Percentiles rank a stretch among this genome's conserved stretches.
phyloP scores from a whole-genome alignment of 257 asterid genomes.

The Datura wrightii region DNA sequence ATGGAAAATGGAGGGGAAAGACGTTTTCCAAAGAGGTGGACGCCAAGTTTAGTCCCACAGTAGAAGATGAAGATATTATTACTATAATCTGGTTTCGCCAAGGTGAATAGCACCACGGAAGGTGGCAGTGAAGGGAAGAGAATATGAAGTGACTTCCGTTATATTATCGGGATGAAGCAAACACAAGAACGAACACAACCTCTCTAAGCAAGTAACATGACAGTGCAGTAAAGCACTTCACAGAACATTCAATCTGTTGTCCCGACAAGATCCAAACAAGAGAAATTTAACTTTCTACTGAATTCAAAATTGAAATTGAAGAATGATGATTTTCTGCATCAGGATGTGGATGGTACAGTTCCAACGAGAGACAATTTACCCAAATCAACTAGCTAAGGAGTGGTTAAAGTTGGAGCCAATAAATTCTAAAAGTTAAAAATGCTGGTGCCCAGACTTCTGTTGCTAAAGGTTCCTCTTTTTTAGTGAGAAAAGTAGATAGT shows the following conservation, averaged over 20 bases:
- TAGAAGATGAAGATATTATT: not conserved
- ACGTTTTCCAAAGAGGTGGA: not conserved
- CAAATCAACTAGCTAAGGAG: not conserved
- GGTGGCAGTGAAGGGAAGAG: not conserved
- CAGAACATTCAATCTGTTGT: not conserved
- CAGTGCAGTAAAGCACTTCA: not conserved
- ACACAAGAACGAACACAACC: not conserved
- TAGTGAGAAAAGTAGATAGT: not conserved
- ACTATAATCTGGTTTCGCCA: not conserved
- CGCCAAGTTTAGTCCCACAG: not conserved
- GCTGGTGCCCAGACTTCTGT: not conserved
- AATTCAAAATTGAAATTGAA: not conserved
- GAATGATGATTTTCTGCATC: slow-evolving; percentile 16
- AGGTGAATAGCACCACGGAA: not conserved
- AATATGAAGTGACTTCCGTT: not conserved
- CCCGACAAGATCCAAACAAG: not conserved
- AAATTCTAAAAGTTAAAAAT: not conserved
- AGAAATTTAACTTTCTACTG: not conserved
- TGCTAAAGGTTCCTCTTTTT: not conserved
- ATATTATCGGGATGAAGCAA: not conserved
- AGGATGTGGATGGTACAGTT: not conserved
- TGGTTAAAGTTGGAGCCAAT: not conserved
- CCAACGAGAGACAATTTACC: not conserved
- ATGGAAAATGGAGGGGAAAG: not conserved
- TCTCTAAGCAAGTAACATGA: not conserved